Conservation (phyloP, 257 asterid species). For the Primulina tabacum region DNA sequence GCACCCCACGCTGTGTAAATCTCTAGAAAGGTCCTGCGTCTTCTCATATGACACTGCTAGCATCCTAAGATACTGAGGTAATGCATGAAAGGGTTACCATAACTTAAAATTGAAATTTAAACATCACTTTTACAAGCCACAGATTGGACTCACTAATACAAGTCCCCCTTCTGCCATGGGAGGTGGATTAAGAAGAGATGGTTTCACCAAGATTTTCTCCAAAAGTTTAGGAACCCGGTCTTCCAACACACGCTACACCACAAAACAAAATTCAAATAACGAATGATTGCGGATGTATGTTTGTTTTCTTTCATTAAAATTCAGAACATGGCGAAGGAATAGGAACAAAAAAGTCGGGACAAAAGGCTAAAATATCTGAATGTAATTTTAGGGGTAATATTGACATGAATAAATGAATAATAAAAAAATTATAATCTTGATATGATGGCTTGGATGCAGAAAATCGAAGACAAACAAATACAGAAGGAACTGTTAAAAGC, state of each 20-base stretch:
- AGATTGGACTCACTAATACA: constrained; percentile 60
- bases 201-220: constrained; percentile 80
- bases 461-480: constrained; percentile 1
- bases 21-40: constrained; percentile 88
- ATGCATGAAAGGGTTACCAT: constrained; percentile 29
- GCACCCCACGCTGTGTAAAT: constrained; percentile 84
- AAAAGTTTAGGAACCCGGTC: constrained; percentile 93
- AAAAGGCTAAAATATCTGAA: neutral
- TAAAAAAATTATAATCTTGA: constrained; percentile 3
- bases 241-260: constrained; percentile 88
- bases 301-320: too few relatives aligned
- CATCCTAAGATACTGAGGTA: constrained; percentile 81
- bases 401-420: neutral
- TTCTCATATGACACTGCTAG: constrained; percentile 95
- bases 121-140: constrained; percentile 16
- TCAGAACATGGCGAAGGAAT: neutral
- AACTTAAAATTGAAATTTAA: constrained; percentile 10
- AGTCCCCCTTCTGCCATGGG: constrained; percentile 98
- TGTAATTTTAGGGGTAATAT: neutral
- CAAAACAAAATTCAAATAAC: constrained; percentile 16
- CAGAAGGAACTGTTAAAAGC: constrained; percentile 4
- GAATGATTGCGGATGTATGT: neutral
- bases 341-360: neutral
- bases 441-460: constrained; percentile 12
- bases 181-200: constrained; percentile 87